phyloP scores from a whole-genome alignment of 1,139 yeast species.

The Yamadazyma triangularis region DNA sequence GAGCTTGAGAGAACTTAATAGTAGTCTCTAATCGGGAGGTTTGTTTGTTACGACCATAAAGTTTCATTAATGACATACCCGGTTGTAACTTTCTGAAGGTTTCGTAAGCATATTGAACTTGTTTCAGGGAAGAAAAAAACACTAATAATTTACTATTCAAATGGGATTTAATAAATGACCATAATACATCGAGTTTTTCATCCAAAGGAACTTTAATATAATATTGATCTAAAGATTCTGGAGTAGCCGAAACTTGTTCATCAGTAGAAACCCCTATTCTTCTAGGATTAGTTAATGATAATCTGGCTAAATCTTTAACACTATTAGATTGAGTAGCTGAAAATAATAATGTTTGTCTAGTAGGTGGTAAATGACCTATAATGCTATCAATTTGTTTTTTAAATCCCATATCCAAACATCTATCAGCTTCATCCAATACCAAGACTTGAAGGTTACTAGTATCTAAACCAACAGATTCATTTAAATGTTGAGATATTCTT shows the following conservation, averaged over 20 bases:
- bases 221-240: slow-evolving; percentile 79
- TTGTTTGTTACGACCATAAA: slow-evolving; percentile 95
- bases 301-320: slow-evolving; percentile 81
- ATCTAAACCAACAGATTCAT: slow-evolving; percentile 86
- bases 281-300: slow-evolving; percentile 76
- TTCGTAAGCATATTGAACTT: slow-evolving; percentile 91
- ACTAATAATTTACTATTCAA: slow-evolving; percentile 81
- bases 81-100: slow-evolving; percentile 90
- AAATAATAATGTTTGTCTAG: slow-evolving; percentile 83
- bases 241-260: slow-evolving; percentile 57
- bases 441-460: slow-evolving; percentile 73
- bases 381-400: slow-evolving; percentile 84
- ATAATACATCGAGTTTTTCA: slow-evolving; percentile 80
- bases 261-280: slow-evolving; percentile 63
- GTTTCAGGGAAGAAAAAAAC: slow-evolving; percentile 88
- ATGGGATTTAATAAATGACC: slow-evolving; percentile 89
- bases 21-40: slow-evolving; percentile 89
- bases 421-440: slow-evolving; percentile 93
- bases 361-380: slow-evolving; percentile 73
- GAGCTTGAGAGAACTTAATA: slow-evolving; percentile 78
- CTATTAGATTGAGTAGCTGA: slow-evolving; percentile 94
- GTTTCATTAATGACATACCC: slow-evolving; percentile 86
- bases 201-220: slow-evolving; percentile 68
- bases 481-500: slow-evolving; percentile 88
- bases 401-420: slow-evolving; percentile 97